Evolutionary conservation across 768 basidiomycete species (phyloP), one percentile per base, ranked within the genome.

Genomic region (Collybia sordida): DNA sequence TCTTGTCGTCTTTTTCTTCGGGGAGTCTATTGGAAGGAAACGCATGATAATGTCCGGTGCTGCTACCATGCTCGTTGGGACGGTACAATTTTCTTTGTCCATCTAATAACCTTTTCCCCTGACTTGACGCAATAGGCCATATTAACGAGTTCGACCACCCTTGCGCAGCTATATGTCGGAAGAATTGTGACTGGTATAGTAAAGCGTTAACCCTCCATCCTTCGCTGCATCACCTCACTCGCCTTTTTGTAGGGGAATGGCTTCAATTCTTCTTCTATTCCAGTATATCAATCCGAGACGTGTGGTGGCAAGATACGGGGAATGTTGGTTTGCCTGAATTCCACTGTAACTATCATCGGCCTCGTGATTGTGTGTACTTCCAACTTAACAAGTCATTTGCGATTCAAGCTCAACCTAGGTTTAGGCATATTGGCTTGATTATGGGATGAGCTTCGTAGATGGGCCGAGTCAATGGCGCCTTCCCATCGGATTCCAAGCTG

Each of bases 341-440:
- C 70, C 2, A 70, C 69, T 0, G 61, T 72, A 9, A 72, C 70
- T 4, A 73, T 72, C 48, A 55, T 72, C 18, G 71, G 72, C 2
- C 64, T 73, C 28, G 69, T 72, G 31, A 71, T 73, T 24, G 72
- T 70, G 25, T 48, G 66, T 49, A 31, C 18, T 19, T 31, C 3
- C 19, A 8, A 9, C 31, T 14, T 31, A 14, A 6, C 9, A 31
- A 7, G 3, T 31, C 31, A 31, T 14, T 9, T 9, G n/a, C 17
- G 0, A 31, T 37, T 27, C n/a, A 27, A 42, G 28, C 2, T 42
- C 3, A 6, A 42, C 42, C 15, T 9, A 42, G 11, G 17, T 15
- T 1, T 37, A 70, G 66, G 67, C 71, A 15, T 72, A 72, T 46
- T 72, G 71, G 72, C 53, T 74, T 14, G 70, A 73, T 56, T 74